phyloP scores from a whole-genome alignment of 352 stramenopile species.

The Globisporangium spiculum region DNA sequence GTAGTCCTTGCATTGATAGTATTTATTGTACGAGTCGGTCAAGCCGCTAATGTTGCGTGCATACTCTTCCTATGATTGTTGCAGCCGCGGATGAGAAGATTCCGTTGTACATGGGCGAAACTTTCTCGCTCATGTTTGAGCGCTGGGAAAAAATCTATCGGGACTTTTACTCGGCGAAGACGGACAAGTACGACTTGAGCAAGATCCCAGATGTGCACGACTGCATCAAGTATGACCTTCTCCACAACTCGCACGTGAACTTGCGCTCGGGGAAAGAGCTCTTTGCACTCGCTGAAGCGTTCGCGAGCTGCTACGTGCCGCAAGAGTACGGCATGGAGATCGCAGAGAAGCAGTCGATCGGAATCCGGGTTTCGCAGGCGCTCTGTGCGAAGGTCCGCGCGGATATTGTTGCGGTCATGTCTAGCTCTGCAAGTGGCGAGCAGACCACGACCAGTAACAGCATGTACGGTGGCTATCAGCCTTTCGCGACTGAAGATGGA shows the following conservation, averaged over 20 bases:
- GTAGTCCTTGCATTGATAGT: slow-evolving; percentile 14
- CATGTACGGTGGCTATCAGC: slow-evolving; percentile 29
- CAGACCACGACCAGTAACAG: slow-evolving; percentile 29
- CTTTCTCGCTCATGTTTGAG: slow-evolving; percentile 92
- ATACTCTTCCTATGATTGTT: slow-evolving; percentile 29
- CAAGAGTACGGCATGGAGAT: slow-evolving; percentile 95
- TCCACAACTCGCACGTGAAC: slow-evolving; percentile 95
- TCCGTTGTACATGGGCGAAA: slow-evolving; percentile 95
- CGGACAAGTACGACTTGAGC: slow-evolving; percentile 91
- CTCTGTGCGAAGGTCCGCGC: slow-evolving; percentile 98
- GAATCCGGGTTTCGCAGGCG: slow-evolving; percentile 94
- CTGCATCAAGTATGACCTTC: slow-evolving; percentile 97
- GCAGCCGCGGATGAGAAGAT: slow-evolving; percentile 81
- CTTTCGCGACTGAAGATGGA: slow-evolving; percentile 28
- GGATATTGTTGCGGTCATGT: slow-evolving; percentile 84
- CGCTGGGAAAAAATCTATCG: slow-evolving; percentile 93
- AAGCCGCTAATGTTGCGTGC: not conserved
- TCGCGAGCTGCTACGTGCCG: slow-evolving; percentile 97
- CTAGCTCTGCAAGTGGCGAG: slow-evolving; percentile 39
- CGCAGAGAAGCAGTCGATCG: slow-evolving; percentile 94
- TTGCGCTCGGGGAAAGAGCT: slow-evolving; percentile 90
- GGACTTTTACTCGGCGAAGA: slow-evolving; percentile 93
- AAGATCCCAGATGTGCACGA: slow-evolving; percentile 98
- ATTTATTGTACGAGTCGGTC: not conserved
- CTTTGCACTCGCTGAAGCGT: slow-evolving; percentile 92